phyloP scores from a whole-genome alignment of 2,329 filamentous ascomycete genomes.

The Sporothrix luriei region DNA sequence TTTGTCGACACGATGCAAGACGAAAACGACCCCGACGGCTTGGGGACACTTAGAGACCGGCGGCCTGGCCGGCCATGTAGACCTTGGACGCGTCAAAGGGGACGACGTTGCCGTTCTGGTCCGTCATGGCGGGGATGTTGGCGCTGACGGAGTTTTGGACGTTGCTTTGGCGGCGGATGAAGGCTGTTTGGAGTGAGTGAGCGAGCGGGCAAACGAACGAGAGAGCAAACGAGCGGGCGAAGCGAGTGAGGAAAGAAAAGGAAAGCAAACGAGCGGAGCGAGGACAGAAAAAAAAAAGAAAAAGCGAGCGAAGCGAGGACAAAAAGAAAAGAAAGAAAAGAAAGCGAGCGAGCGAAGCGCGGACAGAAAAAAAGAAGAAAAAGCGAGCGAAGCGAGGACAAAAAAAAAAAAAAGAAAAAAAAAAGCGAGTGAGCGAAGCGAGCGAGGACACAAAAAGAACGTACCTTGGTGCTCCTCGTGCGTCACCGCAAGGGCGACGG shows the following conservation, averaged over 20 bases:
- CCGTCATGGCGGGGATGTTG: slow-evolving; percentile 52
- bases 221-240: neutral
- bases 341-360: neutral
- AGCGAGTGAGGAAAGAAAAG: neutral
- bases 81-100: slow-evolving; percentile 50
- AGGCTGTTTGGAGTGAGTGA: slow-evolving; percentile 28
- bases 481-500: slow-evolving; percentile 49
- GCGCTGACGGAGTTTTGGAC: slow-evolving; percentile 41
- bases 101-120: slow-evolving; percentile 50
- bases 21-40: neutral
- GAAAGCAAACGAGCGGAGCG: neutral
- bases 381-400: neutral
- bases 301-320: neutral
- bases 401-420: neutral
- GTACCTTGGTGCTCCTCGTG: slow-evolving; percentile 38
- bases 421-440: slow-evolving; percentile 2
- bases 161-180: slow-evolving; percentile 34
- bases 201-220: neutral
- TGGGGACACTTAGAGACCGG: slow-evolving; percentile 42
- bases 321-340: neutral
- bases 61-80: slow-evolving; percentile 46
- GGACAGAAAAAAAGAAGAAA: neutral
- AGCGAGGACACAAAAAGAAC: neutral
- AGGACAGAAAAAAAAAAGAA: too few species aligned
- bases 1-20: neutral